These are phyloP conservation scores for Cupressus sempervirens DNA, from an alignment of 75 land plant genomes.

Conservation along the genomic window DNA sequence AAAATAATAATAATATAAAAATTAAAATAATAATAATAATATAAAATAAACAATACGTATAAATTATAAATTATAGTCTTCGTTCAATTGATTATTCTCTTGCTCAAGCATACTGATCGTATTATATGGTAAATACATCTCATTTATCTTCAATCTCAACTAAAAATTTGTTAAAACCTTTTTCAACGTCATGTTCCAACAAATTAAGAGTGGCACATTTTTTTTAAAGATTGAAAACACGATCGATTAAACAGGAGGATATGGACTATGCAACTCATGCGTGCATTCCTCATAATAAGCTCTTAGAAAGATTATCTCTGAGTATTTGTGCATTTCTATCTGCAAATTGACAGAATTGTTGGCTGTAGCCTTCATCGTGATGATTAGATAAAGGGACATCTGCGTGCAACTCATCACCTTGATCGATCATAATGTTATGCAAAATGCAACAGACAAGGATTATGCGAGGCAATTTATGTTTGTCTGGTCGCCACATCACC, in stretches of 20 bases:
- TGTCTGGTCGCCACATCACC: constrained; percentile 75
- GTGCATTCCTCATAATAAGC: constrained; percentile 16
- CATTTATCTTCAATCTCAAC: not conserved
- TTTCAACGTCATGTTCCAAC: not conserved
- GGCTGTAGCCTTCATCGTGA: constrained; percentile 65
- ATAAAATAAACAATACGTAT: too few species aligned
- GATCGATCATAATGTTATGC: constrained; percentile 75
- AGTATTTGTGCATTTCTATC: constrained; percentile 24
- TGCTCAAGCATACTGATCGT: not conserved
- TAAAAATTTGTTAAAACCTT: not conserved
- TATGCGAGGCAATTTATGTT: constrained; percentile 57
- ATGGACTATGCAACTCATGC: not conserved
- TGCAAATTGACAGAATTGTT: constrained; percentile 32
- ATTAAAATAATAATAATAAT: too few species aligned
- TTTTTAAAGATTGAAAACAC: not conserved
- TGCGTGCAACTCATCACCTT: constrained; percentile 55
- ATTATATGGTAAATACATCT: not conserved
- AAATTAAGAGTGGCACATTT: not conserved
- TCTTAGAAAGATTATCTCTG: constrained; percentile 37
- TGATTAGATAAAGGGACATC: constrained; percentile 41
- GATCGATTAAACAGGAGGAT: not conserved
- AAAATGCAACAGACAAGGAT: constrained; percentile 75
- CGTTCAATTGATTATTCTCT: not conserved
- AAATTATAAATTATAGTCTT: not conserved
- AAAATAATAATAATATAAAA: too few species aligned